phyloP scores from a whole-genome alignment of 2,329 filamentous ascomycete species.

The Zarea fungicola region DNA sequence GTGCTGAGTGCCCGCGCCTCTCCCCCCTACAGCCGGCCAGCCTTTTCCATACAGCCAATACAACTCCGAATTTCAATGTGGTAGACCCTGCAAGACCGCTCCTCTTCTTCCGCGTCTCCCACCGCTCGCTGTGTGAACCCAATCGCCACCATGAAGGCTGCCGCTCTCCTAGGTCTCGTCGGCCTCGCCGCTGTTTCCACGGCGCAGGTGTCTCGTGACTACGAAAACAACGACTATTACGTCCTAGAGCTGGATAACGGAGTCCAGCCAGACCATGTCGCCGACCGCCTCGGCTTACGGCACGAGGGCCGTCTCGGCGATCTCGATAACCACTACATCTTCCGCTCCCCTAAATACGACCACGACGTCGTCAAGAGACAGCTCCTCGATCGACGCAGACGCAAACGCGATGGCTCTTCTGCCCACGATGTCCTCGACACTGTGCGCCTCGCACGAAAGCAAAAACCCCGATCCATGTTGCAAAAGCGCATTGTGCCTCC shows the following conservation, averaged over 20 bases:
- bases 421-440: slow-evolving; percentile 61
- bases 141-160: slow-evolving; percentile 8
- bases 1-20: no score
- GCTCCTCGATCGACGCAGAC: slow-evolving; percentile 49
- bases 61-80: neutral
- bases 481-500: slow-evolving; percentile 46
- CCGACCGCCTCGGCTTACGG: slow-evolving; percentile 64
- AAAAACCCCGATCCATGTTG: slow-evolving; percentile 45
- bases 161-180: slow-evolving; percentile 23
- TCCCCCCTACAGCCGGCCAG: no score
- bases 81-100: neutral
- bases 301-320: slow-evolving; percentile 79
- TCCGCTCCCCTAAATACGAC: slow-evolving; percentile 63
- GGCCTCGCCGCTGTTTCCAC: slow-evolving; percentile 42
- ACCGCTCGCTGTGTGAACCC: neutral
- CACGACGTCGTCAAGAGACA: slow-evolving; percentile 54
- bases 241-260: slow-evolving; percentile 73
- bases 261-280: slow-evolving; percentile 63
- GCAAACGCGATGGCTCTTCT: slow-evolving; percentile 49
- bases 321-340: slow-evolving; percentile 77
- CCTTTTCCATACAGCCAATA: no score
- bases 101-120: neutral
- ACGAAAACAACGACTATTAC: slow-evolving; percentile 85
- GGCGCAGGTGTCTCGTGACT: slow-evolving; percentile 56
- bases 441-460: slow-evolving; percentile 76